phyloP scores from a whole-genome alignment of 306 rosid species.

The Cyamopsis tetragonoloba region DNA sequence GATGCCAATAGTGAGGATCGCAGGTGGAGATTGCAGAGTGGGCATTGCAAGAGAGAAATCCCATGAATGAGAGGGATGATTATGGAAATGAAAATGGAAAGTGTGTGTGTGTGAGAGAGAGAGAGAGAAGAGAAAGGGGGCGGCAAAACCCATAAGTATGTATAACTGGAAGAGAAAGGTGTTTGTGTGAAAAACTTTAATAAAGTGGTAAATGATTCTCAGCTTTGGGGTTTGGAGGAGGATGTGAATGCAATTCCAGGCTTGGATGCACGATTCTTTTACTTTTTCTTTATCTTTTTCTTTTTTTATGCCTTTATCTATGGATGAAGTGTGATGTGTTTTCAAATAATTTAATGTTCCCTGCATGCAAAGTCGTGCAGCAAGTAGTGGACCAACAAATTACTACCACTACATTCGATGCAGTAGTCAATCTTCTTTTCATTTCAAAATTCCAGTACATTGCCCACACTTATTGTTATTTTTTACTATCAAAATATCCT shows the following conservation, averaged over 20 bases:
- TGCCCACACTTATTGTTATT: too few relatives aligned
- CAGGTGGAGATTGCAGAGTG: conserved; percentile 74
- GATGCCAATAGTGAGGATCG: conserved; percentile 51
- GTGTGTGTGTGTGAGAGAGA: too few relatives aligned
- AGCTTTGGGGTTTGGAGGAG: conserved; percentile 29
- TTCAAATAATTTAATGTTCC: conserved; percentile 12
- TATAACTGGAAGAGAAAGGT: not conserved
- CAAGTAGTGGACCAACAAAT: too few relatives aligned
- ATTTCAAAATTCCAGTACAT: too few relatives aligned
- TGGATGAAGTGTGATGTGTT: conserved; percentile 7
- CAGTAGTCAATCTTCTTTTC: too few relatives aligned
- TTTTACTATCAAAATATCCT: too few relatives aligned
- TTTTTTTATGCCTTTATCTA: conserved; percentile 6
- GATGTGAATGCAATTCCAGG: conserved; percentile 26
- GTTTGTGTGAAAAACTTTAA: not conserved
- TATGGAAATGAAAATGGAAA: not conserved
- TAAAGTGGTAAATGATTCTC: conserved; percentile 44
- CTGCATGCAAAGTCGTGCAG: conserved; percentile 57
- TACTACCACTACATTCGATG: too few relatives aligned
- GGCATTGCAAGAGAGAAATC: conserved; percentile 73
- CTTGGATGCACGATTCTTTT: not conserved
- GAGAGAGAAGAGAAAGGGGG: not conserved
- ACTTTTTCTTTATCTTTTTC: not conserved
- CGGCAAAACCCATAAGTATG: conserved; percentile 52
- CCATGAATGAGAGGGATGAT: conserved; percentile 32